Evolutionary conservation across 306 rosid genomes (phyloP).

Genomic region (Quercus dentata): DNA sequence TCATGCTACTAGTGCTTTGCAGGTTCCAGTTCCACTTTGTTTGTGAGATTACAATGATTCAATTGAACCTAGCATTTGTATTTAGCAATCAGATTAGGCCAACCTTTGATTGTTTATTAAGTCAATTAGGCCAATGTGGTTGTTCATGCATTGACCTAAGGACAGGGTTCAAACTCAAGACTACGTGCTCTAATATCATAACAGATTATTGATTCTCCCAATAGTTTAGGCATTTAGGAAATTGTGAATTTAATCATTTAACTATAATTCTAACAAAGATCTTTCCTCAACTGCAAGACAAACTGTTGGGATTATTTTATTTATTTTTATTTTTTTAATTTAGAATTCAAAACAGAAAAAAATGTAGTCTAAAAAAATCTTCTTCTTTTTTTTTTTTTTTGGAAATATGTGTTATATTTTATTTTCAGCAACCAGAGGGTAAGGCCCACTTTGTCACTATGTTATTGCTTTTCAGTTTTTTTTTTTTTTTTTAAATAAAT

Average conservation of each 20-base stretch:
- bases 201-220: no score
- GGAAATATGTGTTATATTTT: background rate
- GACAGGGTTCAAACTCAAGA: background rate
- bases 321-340: background rate
- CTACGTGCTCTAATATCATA: no score
- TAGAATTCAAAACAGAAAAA: no score
- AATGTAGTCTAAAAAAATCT: no score
- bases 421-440: background rate
- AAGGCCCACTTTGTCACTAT: background rate
- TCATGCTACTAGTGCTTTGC: background rate
- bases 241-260: background rate
- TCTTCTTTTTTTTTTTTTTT: no score
- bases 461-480: background rate
- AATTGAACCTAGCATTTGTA: background rate
- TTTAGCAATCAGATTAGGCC: background rate
- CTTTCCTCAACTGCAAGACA: background rate
- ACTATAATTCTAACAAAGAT: no score
- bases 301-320: background rate
- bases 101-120: background rate
- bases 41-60: background rate
- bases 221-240: background rate
- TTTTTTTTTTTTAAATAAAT: background rate
- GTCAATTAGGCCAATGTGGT: background rate
- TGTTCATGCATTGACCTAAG: background rate
- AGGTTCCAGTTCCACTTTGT: no score